Percentiles rank a stretch among this genome's conserved stretches.
These are phyloP conservation scores for Sclerotinia borealis DNA, from an alignment of 2,329 filamentous ascomycete species.

Conservation along the genomic window DNA sequence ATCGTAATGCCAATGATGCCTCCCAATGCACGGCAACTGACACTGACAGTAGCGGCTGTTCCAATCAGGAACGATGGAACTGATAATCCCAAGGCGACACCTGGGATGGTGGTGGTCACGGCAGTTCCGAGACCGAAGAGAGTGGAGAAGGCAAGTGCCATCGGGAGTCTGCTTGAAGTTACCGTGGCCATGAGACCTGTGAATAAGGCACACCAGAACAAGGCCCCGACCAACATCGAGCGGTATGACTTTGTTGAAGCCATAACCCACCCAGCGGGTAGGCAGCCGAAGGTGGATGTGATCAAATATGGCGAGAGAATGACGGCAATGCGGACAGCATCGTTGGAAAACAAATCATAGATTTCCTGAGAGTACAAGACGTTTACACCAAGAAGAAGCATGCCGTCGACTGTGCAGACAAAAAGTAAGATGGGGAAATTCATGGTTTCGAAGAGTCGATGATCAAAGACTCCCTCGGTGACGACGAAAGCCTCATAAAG, in stretches of 20 bases:
- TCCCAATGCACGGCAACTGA: constrained; percentile 17
- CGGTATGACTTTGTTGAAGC: constrained; percentile 16
- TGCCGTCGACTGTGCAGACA: constrained; percentile 19
- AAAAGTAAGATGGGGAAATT: constrained; percentile 21
- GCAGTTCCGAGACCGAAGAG: constrained; percentile 20
- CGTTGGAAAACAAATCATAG: constrained; percentile 16
- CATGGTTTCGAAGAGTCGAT: constrained; percentile 18
- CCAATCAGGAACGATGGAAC: constrained; percentile 20
- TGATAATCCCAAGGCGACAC: constrained; percentile 17
- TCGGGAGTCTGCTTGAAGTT: constrained; percentile 8
- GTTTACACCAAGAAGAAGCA: constrained; percentile 22
- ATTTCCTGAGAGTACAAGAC: constrained; percentile 18
- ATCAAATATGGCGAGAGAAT: constrained; percentile 18
- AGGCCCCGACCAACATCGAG: constrained; percentile 12
- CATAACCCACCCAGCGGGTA: constrained; percentile 21
- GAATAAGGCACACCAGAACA: constrained; percentile 19
- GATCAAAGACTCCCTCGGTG: constrained; percentile 21
- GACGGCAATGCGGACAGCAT: constrained; percentile 18
- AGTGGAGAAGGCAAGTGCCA: constrained; percentile 17
- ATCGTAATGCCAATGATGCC: constrained; percentile 21
- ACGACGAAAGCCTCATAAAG: constrained; percentile 20
- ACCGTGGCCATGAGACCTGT: constrained; percentile 20
- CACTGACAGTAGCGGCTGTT: constrained; percentile 19
- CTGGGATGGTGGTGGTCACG: constrained; percentile 19
- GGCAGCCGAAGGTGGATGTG: constrained; percentile 20